Conservation (phyloP, 306 rosid genomes). For the Inga laurina region DNA sequence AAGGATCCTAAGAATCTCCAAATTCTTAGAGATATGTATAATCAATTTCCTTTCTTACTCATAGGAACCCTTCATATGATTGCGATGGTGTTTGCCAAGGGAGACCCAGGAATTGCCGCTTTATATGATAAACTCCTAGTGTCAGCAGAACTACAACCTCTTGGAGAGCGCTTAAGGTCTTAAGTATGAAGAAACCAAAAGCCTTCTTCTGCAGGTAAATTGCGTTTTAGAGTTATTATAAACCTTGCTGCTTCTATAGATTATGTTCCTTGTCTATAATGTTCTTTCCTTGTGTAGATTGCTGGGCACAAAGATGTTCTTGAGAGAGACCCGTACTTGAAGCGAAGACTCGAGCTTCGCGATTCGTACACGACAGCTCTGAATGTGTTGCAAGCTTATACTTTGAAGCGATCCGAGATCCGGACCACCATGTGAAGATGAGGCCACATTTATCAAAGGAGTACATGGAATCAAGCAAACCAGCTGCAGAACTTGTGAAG, state of each 20-base stretch:
- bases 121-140: not conserved
- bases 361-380: constrained; percentile 63
- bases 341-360: constrained; percentile 89
- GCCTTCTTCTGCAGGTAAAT: not conserved
- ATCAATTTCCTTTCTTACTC: not conserved
- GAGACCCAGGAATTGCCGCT: not conserved
- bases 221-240: no score
- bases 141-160: not conserved
- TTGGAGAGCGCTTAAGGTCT: not conserved
- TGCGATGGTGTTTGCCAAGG: not conserved
- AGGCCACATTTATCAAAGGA: constrained; percentile 81
- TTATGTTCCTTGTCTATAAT: no score
- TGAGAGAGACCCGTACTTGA: constrained; percentile 90
- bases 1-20: not conserved
- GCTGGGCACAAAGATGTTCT: constrained; percentile 84
- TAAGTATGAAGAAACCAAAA: not conserved
- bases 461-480: constrained; percentile 74
- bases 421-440: constrained; percentile 61
- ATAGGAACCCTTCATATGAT: not conserved
- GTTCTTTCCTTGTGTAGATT: constrained; percentile 43
- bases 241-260: no score
- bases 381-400: constrained; percentile 86
- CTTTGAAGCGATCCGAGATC: constrained; percentile 88
- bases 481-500: constrained; percentile 90
- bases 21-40: not conserved